A percentile compares a stretch with the other conserved stretches of the same genome.
Evolutionary conservation across 352 stramenopile genomes (phyloP).

Genomic region (Pythium utonaiense): DNA sequence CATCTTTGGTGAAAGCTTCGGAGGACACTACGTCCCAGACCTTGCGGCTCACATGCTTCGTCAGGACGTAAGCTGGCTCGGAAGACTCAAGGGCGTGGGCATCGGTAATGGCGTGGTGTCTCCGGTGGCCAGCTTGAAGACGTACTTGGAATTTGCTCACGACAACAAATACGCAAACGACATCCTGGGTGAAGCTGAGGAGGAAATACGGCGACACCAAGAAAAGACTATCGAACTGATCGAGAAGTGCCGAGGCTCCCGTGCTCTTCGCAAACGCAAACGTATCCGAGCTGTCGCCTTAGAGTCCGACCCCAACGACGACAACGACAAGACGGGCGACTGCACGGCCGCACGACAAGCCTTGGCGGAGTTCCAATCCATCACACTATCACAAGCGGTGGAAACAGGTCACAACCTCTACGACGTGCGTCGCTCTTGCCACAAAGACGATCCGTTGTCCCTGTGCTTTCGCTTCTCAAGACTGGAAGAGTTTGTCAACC

Average conservation of each 20-base stretch:
- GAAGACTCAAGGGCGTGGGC: slow-evolving; percentile 74
- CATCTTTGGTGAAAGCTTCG: slow-evolving; percentile 94
- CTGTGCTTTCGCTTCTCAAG: slow-evolving; percentile 68
- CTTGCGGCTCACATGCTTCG: slow-evolving; percentile 76
- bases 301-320: background rate
- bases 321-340: slow-evolving; percentile 4
- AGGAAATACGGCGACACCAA: background rate
- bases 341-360: slow-evolving; percentile 27
- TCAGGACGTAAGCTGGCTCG: slow-evolving; percentile 25
- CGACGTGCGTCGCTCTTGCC: slow-evolving; percentile 56
- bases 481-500: slow-evolving; percentile 61
- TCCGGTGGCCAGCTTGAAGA: slow-evolving; percentile 37
- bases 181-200: slow-evolving; percentile 23
- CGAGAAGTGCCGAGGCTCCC: background rate
- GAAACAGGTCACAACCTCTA: slow-evolving; percentile 53
- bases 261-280: background rate
- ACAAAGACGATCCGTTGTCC: slow-evolving; percentile 37
- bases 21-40: slow-evolving; percentile 93
- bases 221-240: slow-evolving; percentile 1
- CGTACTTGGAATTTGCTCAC: slow-evolving; percentile 45
- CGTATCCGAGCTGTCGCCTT: slow-evolving; percentile 12
- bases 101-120: slow-evolving; percentile 82
- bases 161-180: slow-evolving; percentile 41
- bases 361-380: slow-evolving; percentile 16
- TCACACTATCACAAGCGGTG: slow-evolving; percentile 16